A percentile compares a stretch with the other conserved stretches of the same genome.
phyloP scores from a whole-genome alignment of 2,329 filamentous ascomycete genomes.

The Didymella exigua region DNA sequence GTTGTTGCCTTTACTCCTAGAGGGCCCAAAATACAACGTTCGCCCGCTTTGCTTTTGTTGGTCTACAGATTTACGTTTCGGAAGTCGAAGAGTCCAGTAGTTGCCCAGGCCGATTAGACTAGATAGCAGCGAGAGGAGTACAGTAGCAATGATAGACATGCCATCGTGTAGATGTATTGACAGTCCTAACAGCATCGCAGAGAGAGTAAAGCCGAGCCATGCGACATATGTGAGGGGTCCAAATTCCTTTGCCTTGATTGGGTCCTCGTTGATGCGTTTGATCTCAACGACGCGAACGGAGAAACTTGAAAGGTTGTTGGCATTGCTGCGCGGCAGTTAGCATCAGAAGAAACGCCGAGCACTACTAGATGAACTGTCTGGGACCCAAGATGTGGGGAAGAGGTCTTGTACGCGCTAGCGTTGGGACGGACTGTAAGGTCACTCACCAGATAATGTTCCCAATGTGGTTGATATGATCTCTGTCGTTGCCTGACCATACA shows the following conservation, averaged over 20 bases:
- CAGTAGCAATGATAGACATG: slow-evolving; percentile 57
- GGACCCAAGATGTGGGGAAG: slow-evolving; percentile 9
- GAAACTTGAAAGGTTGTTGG: slow-evolving; percentile 43
- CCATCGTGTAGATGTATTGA: slow-evolving; percentile 56
- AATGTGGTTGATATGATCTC: slow-evolving; percentile 56
- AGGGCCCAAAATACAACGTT: background rate
- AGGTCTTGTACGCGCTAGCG: slow-evolving; percentile 2
- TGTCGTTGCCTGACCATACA: slow-evolving; percentile 55
- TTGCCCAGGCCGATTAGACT: slow-evolving; percentile 57
- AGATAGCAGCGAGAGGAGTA: slow-evolving; percentile 56
- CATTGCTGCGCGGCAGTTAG: slow-evolving; percentile 33
- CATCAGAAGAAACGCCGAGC: no score
- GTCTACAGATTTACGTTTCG: slow-evolving; percentile 35
- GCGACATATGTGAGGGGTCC: slow-evolving; percentile 55
- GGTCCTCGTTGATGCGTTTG: slow-evolving; percentile 31
- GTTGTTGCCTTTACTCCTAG: background rate
- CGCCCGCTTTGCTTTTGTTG: background rate
- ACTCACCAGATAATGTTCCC: slow-evolving; percentile 54
- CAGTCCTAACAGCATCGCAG: slow-evolving; percentile 50
- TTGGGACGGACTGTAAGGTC: background rate
- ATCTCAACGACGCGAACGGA: slow-evolving; percentile 52
- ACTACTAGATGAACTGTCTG: no score
- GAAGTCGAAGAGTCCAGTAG: slow-evolving; percentile 56
- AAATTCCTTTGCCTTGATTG: slow-evolving; percentile 50
- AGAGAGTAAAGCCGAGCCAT: slow-evolving; percentile 53